Base-by-base conservation (phyloP, 2,329 filamentous ascomycete species). In the Phaeosphaeria sp. region DNA sequence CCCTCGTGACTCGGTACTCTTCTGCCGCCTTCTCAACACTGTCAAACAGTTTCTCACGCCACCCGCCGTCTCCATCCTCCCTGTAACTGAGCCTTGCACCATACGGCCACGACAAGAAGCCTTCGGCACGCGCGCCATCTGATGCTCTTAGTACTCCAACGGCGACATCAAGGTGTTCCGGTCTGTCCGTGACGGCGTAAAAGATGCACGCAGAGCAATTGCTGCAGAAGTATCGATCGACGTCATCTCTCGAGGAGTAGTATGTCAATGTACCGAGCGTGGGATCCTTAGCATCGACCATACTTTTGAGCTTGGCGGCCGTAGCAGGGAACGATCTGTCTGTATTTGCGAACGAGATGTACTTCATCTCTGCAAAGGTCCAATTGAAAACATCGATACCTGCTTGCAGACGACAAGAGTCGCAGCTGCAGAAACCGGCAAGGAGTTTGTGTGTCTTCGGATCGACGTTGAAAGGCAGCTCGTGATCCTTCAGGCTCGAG, bases 191-290 rank as follows among this genome's bases (percentile, higher is more conserved):
- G 0, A 65, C 66, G 0, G 78, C 75, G 55, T 82, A 85, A 53
- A 85, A 84, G 0, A 84, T 73, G 11, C 63, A 70, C 0, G 83
- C 82, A 0, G 81, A 82, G 68, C 83, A 85, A 1, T 60, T 72
- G 0, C 76, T 76, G 67, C 83, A 86, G 57, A 81, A 84, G 57
- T 83, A 84, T 1, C 83, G 71, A 54, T 82, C 76, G 0, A 83
- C 79, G 15, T 75, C 77, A 0, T 77, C 67, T 0, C 81, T 83
- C 48, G 81, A 83, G 8, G 65, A 61, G 60, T 81, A 82, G 25
- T 78, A 76, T 0, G 72, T 64, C 4, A 85, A 70, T 0, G 80
- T 84, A 0, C 81, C 82, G 11, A 81, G 56, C 6, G 74, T 71
- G 0, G 75, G 56, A 50, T 82, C 79, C 6, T 74, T 70, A 0